Evolutionary conservation across 257 asterid species (phyloP).

Genomic region (Solanum commersonii): DNA sequence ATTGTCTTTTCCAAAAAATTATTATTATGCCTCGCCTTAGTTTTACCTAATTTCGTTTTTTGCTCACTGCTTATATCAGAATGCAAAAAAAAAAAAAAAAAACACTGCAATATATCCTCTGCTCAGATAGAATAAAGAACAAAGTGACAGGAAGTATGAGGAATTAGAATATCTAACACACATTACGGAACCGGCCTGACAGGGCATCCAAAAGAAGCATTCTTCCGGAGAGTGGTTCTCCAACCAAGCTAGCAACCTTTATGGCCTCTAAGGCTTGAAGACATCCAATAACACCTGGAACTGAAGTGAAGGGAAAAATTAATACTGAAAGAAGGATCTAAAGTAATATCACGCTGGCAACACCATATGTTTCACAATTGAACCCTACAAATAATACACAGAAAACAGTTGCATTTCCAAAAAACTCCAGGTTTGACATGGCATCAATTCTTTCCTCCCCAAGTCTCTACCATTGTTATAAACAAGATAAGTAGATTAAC

Average conservation of each 20-base stretch:
- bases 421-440: background rate
- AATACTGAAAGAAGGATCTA: background rate
- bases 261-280: slow-evolving; percentile 95
- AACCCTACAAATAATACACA: background rate
- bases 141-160: background rate
- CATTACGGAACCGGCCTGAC: slow-evolving; percentile 66
- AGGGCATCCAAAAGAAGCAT: slow-evolving; percentile 84
- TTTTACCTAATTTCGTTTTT: background rate
- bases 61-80: background rate
- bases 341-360: background rate
- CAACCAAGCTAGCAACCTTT: slow-evolving; percentile 69
- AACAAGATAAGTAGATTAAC: background rate
- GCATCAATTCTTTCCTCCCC: background rate
- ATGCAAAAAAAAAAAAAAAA: background rate
- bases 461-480: background rate
- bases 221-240: slow-evolving; percentile 87
- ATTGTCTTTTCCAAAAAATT: background rate
- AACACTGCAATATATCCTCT: background rate
- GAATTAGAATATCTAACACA: slow-evolving; percentile 16
- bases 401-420: background rate
- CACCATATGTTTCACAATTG: background rate
- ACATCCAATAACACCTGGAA: slow-evolving; percentile 93
- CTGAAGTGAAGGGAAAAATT: slow-evolving; percentile 22
- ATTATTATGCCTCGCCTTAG: background rate
- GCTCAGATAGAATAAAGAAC: background rate